Conservation (phyloP, 1,284 basidiomycete species). For the Anthracocystis setariae region DNA sequence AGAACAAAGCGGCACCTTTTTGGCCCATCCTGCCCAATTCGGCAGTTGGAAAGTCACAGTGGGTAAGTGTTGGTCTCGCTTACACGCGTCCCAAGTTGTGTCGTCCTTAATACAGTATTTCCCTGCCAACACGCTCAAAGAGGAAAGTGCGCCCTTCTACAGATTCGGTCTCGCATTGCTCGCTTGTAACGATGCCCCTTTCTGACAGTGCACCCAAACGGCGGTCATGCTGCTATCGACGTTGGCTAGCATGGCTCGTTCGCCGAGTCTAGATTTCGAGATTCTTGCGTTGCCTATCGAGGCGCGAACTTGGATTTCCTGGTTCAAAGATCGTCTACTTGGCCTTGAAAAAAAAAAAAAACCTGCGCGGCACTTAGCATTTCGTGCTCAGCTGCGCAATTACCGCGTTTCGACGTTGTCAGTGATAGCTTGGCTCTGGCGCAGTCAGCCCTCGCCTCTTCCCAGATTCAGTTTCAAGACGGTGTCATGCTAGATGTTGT, state of each 20-base stretch:
- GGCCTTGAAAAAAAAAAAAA: neutral
- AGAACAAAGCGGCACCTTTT: no score
- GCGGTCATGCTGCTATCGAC: neutral
- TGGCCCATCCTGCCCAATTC: conserved; percentile 26
- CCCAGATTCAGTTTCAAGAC: no score
- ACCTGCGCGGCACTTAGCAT: neutral
- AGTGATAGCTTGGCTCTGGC: no score
- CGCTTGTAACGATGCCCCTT: neutral
- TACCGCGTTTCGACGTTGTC: no score
- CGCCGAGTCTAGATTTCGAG: no score
- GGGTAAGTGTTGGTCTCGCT: conserved; percentile 38
- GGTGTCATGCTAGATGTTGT: no score
- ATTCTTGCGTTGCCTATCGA: neutral
- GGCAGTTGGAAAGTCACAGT: no score
- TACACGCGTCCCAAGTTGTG: neutral
- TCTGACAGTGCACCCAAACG: neutral
- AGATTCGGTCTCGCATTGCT: neutral
- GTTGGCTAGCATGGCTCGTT: no score
- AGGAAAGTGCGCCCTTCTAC: neutral
- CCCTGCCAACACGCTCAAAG: neutral
- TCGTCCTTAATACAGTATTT: neutral
- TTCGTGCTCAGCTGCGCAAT: conserved; percentile 9
- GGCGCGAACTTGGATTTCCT: neutral
- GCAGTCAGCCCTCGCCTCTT: no score
- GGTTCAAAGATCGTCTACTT: conserved; percentile 7